Percentiles rank a stretch among this genome's conserved stretches.
These are phyloP conservation scores for Syzygium malaccense DNA, from an alignment of 441 rosid genomes.

Conservation along the genomic window DNA sequence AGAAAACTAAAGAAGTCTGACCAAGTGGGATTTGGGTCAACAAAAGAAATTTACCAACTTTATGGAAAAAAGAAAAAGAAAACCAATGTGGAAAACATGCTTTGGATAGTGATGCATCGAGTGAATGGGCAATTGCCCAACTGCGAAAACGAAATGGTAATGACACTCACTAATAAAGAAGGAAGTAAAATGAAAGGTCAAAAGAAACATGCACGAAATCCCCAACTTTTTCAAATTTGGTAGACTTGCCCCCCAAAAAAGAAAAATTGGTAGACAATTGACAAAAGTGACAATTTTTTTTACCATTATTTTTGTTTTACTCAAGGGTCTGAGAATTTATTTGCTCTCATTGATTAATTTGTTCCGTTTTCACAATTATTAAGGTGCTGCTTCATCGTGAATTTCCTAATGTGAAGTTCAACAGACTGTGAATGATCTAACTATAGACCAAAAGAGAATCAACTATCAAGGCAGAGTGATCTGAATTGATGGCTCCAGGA, in stretches of 20 bases:
- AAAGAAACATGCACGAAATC: neutral
- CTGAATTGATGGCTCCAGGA: neutral
- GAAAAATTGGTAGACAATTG: neutral
- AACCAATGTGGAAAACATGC: neutral
- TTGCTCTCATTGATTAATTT: neutral
- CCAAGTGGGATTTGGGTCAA: neutral
- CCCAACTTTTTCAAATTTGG: neutral
- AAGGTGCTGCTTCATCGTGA: neutral
- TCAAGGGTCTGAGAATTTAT: neutral
- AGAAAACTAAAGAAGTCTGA: neutral
- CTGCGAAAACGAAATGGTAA: neutral
- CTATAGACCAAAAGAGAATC: neutral
- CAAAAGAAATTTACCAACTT: neutral
- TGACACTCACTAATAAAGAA: neutral
- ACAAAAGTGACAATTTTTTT: neutral
- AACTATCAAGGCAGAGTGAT: neutral
- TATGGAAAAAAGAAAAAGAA: neutral
- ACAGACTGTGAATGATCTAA: neutral
- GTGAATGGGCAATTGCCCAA: neutral
- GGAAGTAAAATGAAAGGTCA: neutral
- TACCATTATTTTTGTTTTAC: neutral
- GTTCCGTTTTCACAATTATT: neutral
- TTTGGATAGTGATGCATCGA: neutral
- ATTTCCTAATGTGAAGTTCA: neutral
- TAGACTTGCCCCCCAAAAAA: neutral